Base-by-base conservation (phyloP, 257 asterid species). In the Coffea canephora region DNA sequence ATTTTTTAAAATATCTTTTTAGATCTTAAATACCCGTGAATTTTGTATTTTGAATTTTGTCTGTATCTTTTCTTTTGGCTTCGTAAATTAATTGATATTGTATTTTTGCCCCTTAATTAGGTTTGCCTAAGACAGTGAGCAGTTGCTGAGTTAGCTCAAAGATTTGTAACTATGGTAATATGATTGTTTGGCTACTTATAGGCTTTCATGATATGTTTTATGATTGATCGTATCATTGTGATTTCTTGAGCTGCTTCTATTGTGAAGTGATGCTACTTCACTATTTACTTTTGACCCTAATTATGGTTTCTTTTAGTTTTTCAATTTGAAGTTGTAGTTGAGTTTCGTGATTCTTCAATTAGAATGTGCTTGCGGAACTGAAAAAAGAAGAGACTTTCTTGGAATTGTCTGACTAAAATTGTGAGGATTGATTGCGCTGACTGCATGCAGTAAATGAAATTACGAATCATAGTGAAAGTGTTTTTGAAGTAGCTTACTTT, bases 101-200 rank as follows among this genome's bases (percentile, higher is more conserved):
- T 55, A 6, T 7, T 31, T 54, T 74, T 36, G 9, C 19, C 19
- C 1, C 36, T 36, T 50, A 39, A 10, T 39, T 39, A 7, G 31
- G 69, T 77, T 79, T 73, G 19, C 7, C 27, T 27, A 70, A 64
- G 46, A 46, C 79, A 43, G 73, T 77, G 48, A 65, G 49, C 65
- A 15, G 50, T 64, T 27, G 49, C 14, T 27, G 79, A n/a, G 45
- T 49, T 72, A 15, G 70, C 46, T 41, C 13, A 34, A 59, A 77
- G 80, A 65, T 65, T 39, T 31, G 80, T 25, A 77, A 76, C 21
- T 54, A 76, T 76, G 79, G 79, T 76, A 75, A 57, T 25, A 21
- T 59, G 66, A 19, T 59, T 59, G 8, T 67, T 75, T 75, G 59
- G 59, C 55, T 71, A 41, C 10, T 68, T 46, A 19, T 45, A 5